Evolutionary conservation across 805 yeast genomes (phyloP).

Genomic region (Candida golubevii): DNA sequence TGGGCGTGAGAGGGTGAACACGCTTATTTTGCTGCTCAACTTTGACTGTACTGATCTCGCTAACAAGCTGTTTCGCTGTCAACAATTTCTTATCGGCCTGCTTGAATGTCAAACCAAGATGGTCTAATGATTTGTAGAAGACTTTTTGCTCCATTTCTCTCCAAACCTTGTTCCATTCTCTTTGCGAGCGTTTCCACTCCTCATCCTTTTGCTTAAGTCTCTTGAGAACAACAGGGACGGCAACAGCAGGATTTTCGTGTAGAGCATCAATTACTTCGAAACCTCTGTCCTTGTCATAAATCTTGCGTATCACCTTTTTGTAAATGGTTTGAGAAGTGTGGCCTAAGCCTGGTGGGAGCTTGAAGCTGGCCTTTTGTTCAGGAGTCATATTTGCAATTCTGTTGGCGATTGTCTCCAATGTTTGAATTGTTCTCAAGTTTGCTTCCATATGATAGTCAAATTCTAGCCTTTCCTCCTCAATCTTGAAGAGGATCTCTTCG

Average conservation of each 20-base stretch:
- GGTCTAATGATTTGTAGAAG: slow-evolving; percentile 89
- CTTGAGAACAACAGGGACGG: slow-evolving; percentile 88
- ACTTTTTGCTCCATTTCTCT: slow-evolving; percentile 96
- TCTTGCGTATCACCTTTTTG: slow-evolving; percentile 86
- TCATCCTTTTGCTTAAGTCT: slow-evolving; percentile 96
- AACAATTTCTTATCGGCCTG: slow-evolving; percentile 92
- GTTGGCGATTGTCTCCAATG: slow-evolving; percentile 90
- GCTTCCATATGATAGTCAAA: slow-evolving; percentile 96
- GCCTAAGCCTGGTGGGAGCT: slow-evolving; percentile 89
- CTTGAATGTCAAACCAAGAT: slow-evolving; percentile 91
- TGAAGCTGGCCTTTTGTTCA: slow-evolving; percentile 82
- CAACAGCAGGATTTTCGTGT: slow-evolving; percentile 91
- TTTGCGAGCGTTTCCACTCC: slow-evolving; percentile 96
- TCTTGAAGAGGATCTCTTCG: slow-evolving; percentile 90
- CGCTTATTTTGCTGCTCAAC: slow-evolving; percentile 87
- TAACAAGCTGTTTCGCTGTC: slow-evolving; percentile 83
- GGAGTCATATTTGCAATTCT: slow-evolving; percentile 89
- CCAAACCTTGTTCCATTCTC: slow-evolving; percentile 99
- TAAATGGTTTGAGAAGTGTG: slow-evolving; percentile 88
- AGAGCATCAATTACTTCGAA: slow-evolving; percentile 94
- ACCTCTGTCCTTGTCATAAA: slow-evolving; percentile 92
- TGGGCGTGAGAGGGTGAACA: slow-evolving; percentile 79
- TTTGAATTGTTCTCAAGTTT: slow-evolving; percentile 90
- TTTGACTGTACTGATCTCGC: slow-evolving; percentile 89
- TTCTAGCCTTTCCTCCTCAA: slow-evolving; percentile 97